Percentiles rank a stretch among this genome's conserved stretches.
Conservation (phyloP, 169 alveolate genomes). For the Eimeria necatrix region DNA sequence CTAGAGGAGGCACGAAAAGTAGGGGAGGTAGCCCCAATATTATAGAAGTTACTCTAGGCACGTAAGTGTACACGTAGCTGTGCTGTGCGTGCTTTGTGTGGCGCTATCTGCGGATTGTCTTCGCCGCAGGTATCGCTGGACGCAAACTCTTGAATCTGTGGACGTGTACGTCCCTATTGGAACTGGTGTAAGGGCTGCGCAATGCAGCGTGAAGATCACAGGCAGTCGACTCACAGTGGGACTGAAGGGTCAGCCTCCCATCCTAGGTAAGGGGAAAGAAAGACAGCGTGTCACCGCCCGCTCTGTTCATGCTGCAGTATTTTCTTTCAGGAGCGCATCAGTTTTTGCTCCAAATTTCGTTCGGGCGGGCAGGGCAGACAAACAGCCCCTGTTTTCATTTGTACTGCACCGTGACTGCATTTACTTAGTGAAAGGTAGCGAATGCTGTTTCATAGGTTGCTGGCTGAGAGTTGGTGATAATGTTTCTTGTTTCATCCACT, state of each 20-base stretch:
- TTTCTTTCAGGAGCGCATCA: too few species aligned
- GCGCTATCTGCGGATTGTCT: neutral
- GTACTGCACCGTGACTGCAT: neutral
- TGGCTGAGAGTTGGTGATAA: neutral
- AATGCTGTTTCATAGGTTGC: neutral
- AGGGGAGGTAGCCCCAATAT: neutral
- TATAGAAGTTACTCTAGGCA: neutral
- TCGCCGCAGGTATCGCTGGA: conserved; percentile 80
- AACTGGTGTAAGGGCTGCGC: conserved; percentile 83
- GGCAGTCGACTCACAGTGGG: conserved; percentile 79
- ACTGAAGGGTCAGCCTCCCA: conserved; percentile 73
- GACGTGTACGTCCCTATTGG: conserved; percentile 85
- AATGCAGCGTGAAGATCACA: conserved; percentile 75
- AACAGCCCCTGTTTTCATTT: too few species aligned
- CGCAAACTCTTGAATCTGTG: conserved; percentile 85
- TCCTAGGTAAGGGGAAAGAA: conserved; percentile 48
- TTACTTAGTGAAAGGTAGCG: neutral
- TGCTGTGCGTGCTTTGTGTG: neutral
- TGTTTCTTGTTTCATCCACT: too few species aligned
- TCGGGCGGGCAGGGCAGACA: too few species aligned
- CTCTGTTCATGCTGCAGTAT: too few species aligned
- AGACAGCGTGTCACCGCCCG: neutral
- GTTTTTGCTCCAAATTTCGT: too few species aligned
- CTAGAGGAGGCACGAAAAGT: neutral
- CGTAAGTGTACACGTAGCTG: neutral